A percentile compares a stretch with the other conserved stretches of the same genome.
These are phyloP conservation scores for Chondrostereum purpureum DNA, from an alignment of 1,284 basidiomycete species.

Conservation along the genomic window DNA sequence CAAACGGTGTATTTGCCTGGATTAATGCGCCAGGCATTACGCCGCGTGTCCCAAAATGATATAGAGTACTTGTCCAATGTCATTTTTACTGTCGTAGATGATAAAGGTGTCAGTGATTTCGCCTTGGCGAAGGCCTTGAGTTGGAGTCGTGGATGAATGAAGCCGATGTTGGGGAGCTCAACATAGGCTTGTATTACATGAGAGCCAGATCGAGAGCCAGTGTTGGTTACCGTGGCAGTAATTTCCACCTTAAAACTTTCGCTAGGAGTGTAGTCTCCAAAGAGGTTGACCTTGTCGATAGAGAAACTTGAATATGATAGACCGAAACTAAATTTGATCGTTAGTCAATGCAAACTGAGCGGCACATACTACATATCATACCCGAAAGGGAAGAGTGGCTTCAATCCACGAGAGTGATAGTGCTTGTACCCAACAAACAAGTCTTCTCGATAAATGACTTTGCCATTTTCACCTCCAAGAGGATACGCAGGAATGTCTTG, in stretches of 20 bases:
- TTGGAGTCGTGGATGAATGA: slow-evolving; percentile 50
- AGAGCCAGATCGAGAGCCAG: slow-evolving; percentile 48
- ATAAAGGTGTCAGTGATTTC: slow-evolving; percentile 38
- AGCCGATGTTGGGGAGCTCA: slow-evolving; percentile 43
- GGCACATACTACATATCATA: slow-evolving; percentile 21
- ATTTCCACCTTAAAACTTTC: slow-evolving; percentile 31
- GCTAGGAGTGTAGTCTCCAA: slow-evolving; percentile 19
- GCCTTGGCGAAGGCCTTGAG: slow-evolving; percentile 59
- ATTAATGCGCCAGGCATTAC: slow-evolving; percentile 44
- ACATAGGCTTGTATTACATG: slow-evolving; percentile 69
- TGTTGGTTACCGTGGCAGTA: slow-evolving; percentile 48
- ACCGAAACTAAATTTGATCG: slow-evolving; percentile 40
- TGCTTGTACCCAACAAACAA: slow-evolving; percentile 71
- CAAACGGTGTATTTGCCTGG: slow-evolving; percentile 36
- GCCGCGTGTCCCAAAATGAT: slow-evolving; percentile 51
- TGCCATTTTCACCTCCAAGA: slow-evolving; percentile 54
- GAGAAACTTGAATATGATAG: slow-evolving; percentile 69
- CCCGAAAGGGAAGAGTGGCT: slow-evolving; percentile 68
- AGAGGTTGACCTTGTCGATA: slow-evolving; percentile 36
- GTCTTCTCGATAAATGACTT: slow-evolving; percentile 61
- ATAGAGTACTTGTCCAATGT: slow-evolving; percentile 56
- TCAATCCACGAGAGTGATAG: slow-evolving; percentile 51
- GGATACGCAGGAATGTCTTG: slow-evolving; percentile 63
- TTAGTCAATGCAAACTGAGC: slow-evolving; percentile 2
- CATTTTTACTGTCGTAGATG: slow-evolving; percentile 32